Conservation (phyloP, 495 filamentous ascomycete genomes). For the Mycothermus thermophilus region DNA sequence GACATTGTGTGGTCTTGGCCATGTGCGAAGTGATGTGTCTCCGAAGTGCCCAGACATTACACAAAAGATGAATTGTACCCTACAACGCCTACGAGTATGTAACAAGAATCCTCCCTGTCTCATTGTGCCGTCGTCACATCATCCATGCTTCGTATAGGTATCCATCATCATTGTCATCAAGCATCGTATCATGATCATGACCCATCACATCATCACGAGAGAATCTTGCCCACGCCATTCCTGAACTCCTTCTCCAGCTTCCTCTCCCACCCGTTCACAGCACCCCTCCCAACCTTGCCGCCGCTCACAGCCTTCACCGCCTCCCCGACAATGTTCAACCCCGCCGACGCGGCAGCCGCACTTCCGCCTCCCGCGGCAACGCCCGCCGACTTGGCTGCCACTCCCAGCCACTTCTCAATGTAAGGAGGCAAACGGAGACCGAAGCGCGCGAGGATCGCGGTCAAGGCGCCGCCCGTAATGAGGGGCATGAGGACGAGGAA, state of each 20-base stretch:
- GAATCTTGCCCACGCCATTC: constrained; percentile 50
- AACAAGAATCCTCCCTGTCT: too few relatives aligned
- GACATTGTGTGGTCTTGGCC: too few relatives aligned
- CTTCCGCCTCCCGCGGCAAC: too few relatives aligned
- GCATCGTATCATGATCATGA: background rate
- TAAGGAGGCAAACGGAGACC: constrained; percentile 56
- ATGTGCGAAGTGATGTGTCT: too few relatives aligned
- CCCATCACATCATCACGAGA: constrained; percentile 21
- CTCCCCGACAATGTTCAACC: constrained; percentile 39
- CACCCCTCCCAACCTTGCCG: constrained; percentile 19
- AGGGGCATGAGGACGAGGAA: constrained; percentile 76
- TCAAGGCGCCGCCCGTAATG: constrained; percentile 64
- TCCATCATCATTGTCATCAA: background rate
- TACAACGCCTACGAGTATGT: too few relatives aligned
- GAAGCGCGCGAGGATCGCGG: constrained; percentile 55
- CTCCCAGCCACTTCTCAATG: constrained; percentile 41
- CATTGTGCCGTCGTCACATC: too few relatives aligned
- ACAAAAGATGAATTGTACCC: too few relatives aligned
- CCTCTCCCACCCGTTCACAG: constrained; percentile 33
- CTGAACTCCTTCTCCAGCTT: constrained; percentile 21
- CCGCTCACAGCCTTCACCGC: constrained; percentile 31
- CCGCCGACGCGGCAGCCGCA: constrained; percentile 45
- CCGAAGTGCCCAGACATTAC: too few relatives aligned
- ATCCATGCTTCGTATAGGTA: background rate
- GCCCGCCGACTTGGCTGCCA: constrained; percentile 37